Evolutionary conservation across 176 grass and related monocot genomes (phyloP).

Genomic region (Zoysia japonica): DNA sequence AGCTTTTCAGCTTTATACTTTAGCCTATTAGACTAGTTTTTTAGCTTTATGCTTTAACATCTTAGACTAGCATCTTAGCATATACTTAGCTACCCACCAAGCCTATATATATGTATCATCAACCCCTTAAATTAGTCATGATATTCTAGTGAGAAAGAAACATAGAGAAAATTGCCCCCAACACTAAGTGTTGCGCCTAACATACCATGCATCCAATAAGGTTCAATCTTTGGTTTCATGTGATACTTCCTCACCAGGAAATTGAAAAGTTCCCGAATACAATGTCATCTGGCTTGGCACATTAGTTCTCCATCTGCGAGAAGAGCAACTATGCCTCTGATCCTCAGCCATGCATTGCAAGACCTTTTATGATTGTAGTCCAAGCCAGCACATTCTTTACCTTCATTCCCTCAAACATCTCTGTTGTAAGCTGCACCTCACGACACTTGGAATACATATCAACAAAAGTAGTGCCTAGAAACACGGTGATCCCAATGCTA

Average conservation of each 20-base stretch:
- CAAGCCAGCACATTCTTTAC: conserved; percentile 55
- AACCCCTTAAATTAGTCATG: too few relatives aligned
- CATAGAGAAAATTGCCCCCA: too few relatives aligned
- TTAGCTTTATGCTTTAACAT: too few relatives aligned
- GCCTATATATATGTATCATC: too few relatives aligned
- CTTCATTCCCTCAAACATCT: conserved; percentile 49
- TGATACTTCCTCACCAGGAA: conserved; percentile 49
- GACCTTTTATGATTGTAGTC: conserved; percentile 64
- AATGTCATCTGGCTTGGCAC: conserved; percentile 50
- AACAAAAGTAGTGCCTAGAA: conserved; percentile 52
- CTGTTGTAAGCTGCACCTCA: conserved; percentile 46
- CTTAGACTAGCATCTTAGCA: too few relatives aligned
- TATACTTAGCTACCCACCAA: too few relatives aligned
- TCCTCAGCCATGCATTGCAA: conserved; percentile 53
- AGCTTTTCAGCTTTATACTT: too few relatives aligned
- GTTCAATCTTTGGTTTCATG: conserved; percentile 58
- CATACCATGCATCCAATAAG: conserved; percentile 57
- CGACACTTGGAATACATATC: conserved; percentile 60
- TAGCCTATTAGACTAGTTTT: too few relatives aligned
- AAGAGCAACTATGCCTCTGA: conserved; percentile 49
- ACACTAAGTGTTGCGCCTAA: too few relatives aligned
- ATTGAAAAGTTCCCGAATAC: conserved; percentile 45
- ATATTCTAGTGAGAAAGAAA: too few relatives aligned
- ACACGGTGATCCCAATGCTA: conserved; percentile 35
- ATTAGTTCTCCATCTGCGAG: conserved; percentile 45